Base-by-base conservation (phyloP, 805 yeast species). In the Vanderwaltozyma yarrowii region DNA sequence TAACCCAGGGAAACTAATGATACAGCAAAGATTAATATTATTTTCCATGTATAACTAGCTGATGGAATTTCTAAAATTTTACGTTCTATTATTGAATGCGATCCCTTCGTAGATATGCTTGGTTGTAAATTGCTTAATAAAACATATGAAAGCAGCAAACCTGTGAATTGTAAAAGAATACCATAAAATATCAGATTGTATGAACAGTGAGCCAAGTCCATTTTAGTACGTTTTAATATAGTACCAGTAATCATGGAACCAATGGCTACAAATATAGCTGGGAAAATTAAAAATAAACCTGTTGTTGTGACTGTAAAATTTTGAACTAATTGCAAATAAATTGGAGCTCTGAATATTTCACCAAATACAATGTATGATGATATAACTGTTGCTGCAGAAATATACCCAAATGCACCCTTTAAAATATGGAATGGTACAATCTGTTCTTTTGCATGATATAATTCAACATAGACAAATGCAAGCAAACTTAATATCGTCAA, bases 171-270 rank as follows among this genome's bases (percentile, higher is more conserved):
- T 8, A 51, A 27, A 15, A 37, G 18, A 6, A 53, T 36, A 3
- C 57, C 53, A 14, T 20, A 34, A 4, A 57, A 41, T 14, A 51
- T 51, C 11, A 58, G 35, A 14, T 45, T 21, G 25, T 55, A 56
- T 5, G 61, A 43, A 39, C 61, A 58, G 36, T 47, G 49, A 14
- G 54, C 58, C 27, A 58, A 39, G 19, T 50, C 50, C 38, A 42
- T 42, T n/a, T 47, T 51, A 4, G 62, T 58, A 10, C 65, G 47
- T 62, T 69, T 36, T 44, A 65, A 40, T 49, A 60, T 38, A 34
- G 61, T 53, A 0, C 85, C 85, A 5, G 82, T 69, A 1, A 68
- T 66, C 18, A 78, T 61, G 1, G 80, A 73, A 2, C 80, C 73
- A 11, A 62, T 32, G 1, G 83, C 75, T 5, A 70, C 65, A 1